A percentile compares a stretch with the other conserved stretches of the same genome.
These are phyloP conservation scores for Candida ovalis DNA, from an alignment of 805 yeast species.

Conservation along the genomic window DNA sequence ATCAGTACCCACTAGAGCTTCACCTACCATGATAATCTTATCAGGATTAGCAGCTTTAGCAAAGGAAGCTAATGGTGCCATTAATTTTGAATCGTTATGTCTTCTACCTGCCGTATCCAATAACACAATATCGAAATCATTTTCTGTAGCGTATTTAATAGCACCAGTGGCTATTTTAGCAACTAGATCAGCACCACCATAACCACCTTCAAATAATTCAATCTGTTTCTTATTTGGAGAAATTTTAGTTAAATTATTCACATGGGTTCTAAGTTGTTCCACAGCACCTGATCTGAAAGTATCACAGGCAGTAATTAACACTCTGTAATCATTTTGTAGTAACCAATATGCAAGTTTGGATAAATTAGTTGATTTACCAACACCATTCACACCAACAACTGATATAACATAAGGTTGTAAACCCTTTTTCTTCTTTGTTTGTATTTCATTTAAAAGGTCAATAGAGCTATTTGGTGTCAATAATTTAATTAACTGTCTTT, in stretches of 20 bases:
- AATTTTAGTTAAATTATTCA: constrained; percentile 69
- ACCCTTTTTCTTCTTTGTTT: constrained; percentile 36
- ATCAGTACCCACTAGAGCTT: constrained; percentile 95
- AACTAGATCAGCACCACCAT: constrained; percentile 93
- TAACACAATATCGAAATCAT: constrained; percentile 76
- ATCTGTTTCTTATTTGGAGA: constrained; percentile 46
- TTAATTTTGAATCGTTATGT: constrained; percentile 87
- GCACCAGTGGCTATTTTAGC: constrained; percentile 92
- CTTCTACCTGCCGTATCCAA: constrained; percentile 98
- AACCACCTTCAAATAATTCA: constrained; percentile 89
- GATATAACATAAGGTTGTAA: constrained; percentile 86
- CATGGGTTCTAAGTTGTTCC: constrained; percentile 95
- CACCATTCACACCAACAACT: constrained; percentile 97
- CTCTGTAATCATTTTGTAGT: constrained; percentile 80
- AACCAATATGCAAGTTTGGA: constrained; percentile 96
- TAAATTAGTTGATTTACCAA: constrained; percentile 92
- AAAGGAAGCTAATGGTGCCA: constrained; percentile 93
- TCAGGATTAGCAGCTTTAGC: constrained; percentile 95
- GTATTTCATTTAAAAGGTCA: constrained; percentile 79
- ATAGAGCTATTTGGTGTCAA: constrained; percentile 90
- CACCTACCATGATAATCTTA: constrained; percentile 97
- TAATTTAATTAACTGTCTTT: constrained; percentile 66
- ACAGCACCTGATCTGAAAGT: constrained; percentile 98
- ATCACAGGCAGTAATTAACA: constrained; percentile 93
- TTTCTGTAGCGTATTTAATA: constrained; percentile 67